Conservation (phyloP, 129 eudicot genomes). For the Ambrosia artemisiifolia region DNA sequence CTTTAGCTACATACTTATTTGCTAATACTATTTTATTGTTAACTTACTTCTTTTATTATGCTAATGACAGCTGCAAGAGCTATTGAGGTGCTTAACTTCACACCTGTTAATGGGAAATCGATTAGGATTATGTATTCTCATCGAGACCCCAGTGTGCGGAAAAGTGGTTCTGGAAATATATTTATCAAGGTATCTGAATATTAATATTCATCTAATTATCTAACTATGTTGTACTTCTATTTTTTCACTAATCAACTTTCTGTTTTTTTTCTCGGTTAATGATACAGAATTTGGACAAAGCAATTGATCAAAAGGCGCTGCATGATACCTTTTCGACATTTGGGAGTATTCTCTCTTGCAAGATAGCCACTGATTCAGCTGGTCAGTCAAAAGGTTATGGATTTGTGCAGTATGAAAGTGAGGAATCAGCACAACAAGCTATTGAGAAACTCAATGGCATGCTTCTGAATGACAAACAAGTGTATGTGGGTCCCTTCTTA, state of each 20-base stretch:
- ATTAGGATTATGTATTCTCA: constrained; percentile 91
- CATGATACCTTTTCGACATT: constrained; percentile 79
- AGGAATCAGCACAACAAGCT: constrained; percentile 81
- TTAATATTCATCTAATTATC: background rate
- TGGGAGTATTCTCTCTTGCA: constrained; percentile 89
- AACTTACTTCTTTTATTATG: constrained; percentile 4
- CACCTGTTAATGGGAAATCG: constrained; percentile 78
- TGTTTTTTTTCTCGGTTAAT: background rate
- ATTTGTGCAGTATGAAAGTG: constrained; percentile 88
- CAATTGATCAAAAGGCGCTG: constrained; percentile 82
- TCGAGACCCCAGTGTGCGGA: constrained; percentile 75
- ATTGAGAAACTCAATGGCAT: constrained; percentile 88
- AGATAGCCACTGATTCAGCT: constrained; percentile 70
- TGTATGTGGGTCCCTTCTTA: constrained; percentile 79
- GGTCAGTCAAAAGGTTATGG: constrained; percentile 94
- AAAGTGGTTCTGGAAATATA: constrained; percentile 80
- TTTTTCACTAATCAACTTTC: background rate
- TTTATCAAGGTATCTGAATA: constrained; percentile 65
- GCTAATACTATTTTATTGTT: background rate
- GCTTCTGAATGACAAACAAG: constrained; percentile 84
- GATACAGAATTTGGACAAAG: constrained; percentile 76
- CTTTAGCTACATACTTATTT: background rate
- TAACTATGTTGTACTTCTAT: background rate
- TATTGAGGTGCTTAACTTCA: constrained; percentile 68
- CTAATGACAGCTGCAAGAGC: constrained; percentile 75